Evolutionary conservation across 2,329 filamentous ascomycete species (phyloP).

Genomic region (Colletotrichum gigasporum): DNA sequence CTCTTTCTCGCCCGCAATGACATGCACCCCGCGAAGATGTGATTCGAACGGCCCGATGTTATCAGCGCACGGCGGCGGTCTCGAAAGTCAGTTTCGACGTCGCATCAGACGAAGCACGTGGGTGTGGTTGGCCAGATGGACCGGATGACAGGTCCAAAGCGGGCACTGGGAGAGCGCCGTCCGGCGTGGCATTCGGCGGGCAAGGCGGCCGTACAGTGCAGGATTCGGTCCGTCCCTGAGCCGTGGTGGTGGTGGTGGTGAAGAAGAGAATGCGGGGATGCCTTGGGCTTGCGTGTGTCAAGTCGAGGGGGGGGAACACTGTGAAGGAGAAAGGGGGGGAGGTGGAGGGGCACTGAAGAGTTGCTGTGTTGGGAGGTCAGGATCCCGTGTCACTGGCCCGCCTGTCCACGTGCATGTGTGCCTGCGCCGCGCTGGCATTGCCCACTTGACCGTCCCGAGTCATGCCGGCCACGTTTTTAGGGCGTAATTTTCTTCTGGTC

Average conservation of each 20-base stretch:
- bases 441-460: constrained; percentile 4
- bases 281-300: too few relatives aligned
- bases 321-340: not conserved
- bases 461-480: not conserved
- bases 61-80: not conserved
- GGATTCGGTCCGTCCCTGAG: constrained; percentile 22
- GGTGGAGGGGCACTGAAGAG: not conserved
- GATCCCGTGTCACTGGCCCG: not conserved
- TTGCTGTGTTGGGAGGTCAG: not conserved
- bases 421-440: not conserved
- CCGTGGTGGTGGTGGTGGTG: not conserved
- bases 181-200: constrained; percentile 22
- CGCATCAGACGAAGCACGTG: constrained; percentile 22
- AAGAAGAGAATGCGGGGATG: constrained; percentile 5
- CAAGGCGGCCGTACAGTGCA: constrained; percentile 13
- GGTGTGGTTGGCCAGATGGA: not conserved
- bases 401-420: constrained; percentile 19
- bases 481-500: not conserved
- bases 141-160: constrained; percentile 6
- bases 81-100: not conserved
- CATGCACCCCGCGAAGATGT: not conserved
- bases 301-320: too few relatives aligned
- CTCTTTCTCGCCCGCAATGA: constrained; percentile 1
- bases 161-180: not conserved
- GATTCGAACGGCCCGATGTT: constrained; percentile 9